Base-by-base conservation (phyloP, 1,284 basidiomycete species). In the Puccinia horiana region DNA sequence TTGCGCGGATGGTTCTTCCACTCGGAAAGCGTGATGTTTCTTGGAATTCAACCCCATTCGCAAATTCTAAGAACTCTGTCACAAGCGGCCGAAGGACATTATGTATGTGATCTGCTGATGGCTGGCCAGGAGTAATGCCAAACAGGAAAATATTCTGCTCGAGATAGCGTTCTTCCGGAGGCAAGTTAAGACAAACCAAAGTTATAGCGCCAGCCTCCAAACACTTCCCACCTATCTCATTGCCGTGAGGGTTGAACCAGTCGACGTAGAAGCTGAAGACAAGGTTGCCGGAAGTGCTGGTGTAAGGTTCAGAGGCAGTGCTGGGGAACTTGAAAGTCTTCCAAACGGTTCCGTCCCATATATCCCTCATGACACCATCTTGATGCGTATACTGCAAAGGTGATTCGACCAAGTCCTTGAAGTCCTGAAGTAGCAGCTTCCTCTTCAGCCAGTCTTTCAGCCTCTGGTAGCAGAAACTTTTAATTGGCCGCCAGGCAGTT, bases 191-290 rank as follows among this genome's bases (percentile, higher is more conserved):
- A 40, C 74, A 76, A 12, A 76, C 74, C 44, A 58, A 54, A 35
- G 16, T 16, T 11, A 76, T 54, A 20, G 29, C 35, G 52, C 74
- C 74, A 6, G 29, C 32, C n/a, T 70, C 23, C 3, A 52, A 18
- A 76, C 29, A 35, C 29, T 32, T 35, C 20, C 40, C 32, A 6
- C 65, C 65, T 6, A 37, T 69, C 65, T 69, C 32, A 35, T 69
- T 69, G 3, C 74, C 74, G 58, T 58, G 54, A 29, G 74, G 74
- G 26, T 76, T 76, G 42, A 76, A 76, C 74, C 74, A 76, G 56
- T 76, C 47, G 47, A 58, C 35, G n/a, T 76, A 40, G n/a, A 76
- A 14, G 40, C 74, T 61, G 56, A 76, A 76, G 11, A 67, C 56
- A 49, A 77, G 58, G 42, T 77, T 61, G 12, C 76, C 76, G 47